phyloP scores from a whole-genome alignment of 345 rosid species.

The Populus nigra region DNA sequence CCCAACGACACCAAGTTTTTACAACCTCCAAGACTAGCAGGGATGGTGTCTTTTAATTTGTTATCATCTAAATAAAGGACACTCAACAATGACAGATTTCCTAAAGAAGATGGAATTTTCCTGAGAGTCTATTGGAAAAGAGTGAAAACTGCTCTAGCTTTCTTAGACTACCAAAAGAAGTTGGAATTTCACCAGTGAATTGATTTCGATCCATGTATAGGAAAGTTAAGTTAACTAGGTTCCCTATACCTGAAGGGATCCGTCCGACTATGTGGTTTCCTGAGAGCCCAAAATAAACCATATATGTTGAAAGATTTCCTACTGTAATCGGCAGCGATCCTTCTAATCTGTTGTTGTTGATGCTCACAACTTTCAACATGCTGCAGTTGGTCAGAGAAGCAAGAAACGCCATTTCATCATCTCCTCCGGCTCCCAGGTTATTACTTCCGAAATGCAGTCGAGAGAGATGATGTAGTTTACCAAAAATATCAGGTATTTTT shows the following conservation, averaged over 20 bases:
- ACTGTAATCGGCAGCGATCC: no score
- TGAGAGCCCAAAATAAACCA: no score
- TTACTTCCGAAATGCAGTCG: not conserved
- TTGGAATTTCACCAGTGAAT: not conserved
- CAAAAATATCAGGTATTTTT: not conserved
- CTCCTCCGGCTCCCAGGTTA: not conserved
- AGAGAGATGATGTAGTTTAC: not conserved
- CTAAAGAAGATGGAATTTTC: no score
- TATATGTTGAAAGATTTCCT: not conserved
- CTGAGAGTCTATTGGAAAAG: no score
- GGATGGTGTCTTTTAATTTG: no score
- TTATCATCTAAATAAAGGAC: no score
- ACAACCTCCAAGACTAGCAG: not conserved
- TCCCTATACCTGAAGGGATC: not conserved
- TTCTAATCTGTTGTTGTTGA: not conserved
- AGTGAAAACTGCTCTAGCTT: not conserved
- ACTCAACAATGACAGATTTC: no score
- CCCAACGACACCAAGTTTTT: not conserved
- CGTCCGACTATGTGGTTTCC: not conserved
- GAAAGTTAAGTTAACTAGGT: not conserved
- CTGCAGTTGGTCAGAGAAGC: not conserved
- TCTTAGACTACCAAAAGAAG: no score
- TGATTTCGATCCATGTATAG: not conserved
- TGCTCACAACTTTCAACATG: not conserved
- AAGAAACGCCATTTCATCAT: not conserved